A percentile compares a stretch with the other conserved stretches of the same genome.
phyloP scores from a whole-genome alignment of 306 rosid genomes.

The Fragaria ananassa region DNA sequence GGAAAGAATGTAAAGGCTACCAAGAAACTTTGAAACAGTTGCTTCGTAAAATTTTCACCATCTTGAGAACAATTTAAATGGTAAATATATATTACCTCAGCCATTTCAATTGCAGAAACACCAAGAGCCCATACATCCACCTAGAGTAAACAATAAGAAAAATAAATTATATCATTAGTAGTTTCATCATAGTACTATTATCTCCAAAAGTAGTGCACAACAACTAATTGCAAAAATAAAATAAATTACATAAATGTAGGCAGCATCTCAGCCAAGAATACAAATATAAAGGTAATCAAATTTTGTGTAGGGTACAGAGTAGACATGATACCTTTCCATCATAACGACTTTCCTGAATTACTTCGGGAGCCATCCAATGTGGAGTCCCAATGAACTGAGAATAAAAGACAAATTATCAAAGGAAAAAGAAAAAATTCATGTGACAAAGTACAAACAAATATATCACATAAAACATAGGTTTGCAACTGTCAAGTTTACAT shows the following conservation, averaged over 20 bases:
- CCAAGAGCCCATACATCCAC: conserved; percentile 99
- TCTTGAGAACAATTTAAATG: conserved; percentile 10
- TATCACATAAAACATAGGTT: conserved; percentile 13
- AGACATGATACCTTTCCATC: conserved; percentile 77
- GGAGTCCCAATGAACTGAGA: conserved; percentile 97
- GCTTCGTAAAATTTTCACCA: conserved; percentile 6
- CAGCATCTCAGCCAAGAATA: conserved; percentile 20
- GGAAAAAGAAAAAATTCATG: conserved; percentile 16
- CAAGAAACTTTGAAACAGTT: conserved; percentile 6
- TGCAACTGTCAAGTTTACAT: not conserved
- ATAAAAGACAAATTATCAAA: conserved; percentile 31
- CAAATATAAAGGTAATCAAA: conserved; percentile 23
- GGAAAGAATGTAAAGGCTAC: not conserved
- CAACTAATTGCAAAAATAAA: not conserved
- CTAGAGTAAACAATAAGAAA: conserved; percentile 40
- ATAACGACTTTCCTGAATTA: conserved; percentile 97
- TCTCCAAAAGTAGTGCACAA: not conserved
- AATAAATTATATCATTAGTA: not conserved
- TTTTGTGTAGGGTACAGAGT: not conserved
- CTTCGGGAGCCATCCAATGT: conserved; percentile 99
- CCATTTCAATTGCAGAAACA: conserved; percentile 99
- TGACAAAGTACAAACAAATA: conserved; percentile 16
- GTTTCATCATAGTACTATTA: not conserved
- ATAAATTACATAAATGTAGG: not conserved
- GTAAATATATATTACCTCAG: conserved; percentile 64